A percentile compares a stretch with the other conserved stretches of the same genome.
These are phyloP conservation scores for Colletotrichum tropicicola DNA, from an alignment of 2,329 filamentous ascomycete species.

Conservation along the genomic window DNA sequence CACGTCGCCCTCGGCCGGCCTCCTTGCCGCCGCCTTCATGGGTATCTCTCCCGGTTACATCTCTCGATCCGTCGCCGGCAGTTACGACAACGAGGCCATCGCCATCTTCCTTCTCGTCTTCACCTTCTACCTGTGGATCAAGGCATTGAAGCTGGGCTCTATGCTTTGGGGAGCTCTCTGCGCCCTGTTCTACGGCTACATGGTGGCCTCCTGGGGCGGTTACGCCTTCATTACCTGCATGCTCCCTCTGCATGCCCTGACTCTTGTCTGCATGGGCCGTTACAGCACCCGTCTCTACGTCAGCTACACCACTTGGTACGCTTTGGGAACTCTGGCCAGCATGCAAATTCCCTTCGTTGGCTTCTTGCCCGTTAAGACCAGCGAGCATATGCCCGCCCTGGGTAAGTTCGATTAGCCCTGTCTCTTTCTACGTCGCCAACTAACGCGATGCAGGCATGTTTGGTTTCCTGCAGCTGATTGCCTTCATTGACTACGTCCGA, in stretches of 20 bases:
- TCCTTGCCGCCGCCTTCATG: constrained; percentile 95
- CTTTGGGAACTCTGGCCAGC: constrained; percentile 91
- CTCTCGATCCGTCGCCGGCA: constrained; percentile 95
- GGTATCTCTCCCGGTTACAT: constrained; percentile 98
- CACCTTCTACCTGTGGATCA: constrained; percentile 99
- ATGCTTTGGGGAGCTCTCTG: constrained; percentile 96
- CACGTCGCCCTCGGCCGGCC: constrained; percentile 90
- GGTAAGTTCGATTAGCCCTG: constrained; percentile 61
- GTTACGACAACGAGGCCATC: constrained; percentile 99
- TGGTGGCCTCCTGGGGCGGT: constrained; percentile 99
- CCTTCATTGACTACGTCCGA: constrained; percentile 89
- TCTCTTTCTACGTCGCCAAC: background rate
- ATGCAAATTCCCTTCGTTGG: constrained; percentile 99
- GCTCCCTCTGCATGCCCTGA: constrained; percentile 92
- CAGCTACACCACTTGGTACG: constrained; percentile 98
- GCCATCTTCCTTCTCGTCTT: constrained; percentile 98
- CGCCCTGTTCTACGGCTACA: constrained; percentile 98
- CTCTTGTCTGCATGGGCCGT: constrained; percentile 94
- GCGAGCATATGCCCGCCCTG: constrained; percentile 97
- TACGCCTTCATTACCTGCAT: constrained; percentile 99
- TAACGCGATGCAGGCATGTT: constrained; percentile 76
- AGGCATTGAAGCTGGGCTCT: constrained; percentile 94
- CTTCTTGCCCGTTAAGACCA: constrained; percentile 94
- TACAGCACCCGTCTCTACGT: constrained; percentile 96
- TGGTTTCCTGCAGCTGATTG: constrained; percentile 92